These are phyloP conservation scores for Rhodotorula sp. DNA, from an alignment of 1,284 basidiomycete species.

Conservation along the genomic window DNA sequence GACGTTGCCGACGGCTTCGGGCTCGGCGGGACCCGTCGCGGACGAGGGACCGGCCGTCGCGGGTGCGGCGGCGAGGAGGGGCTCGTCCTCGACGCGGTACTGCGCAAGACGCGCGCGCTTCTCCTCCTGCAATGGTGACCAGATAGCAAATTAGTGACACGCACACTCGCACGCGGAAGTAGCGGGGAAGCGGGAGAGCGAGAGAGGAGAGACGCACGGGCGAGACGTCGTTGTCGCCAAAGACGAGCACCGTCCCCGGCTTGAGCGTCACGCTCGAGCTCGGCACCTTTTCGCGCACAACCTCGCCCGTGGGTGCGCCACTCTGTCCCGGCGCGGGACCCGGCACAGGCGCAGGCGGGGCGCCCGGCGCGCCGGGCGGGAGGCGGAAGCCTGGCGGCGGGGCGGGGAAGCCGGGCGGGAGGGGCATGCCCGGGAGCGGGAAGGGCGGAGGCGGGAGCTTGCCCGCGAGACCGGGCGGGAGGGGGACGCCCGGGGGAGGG, in stretches of 20 bases:
- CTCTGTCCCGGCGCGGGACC: conserved; percentile 45
- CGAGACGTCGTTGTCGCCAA: conserved; percentile 71
- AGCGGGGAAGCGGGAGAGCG: not conserved
- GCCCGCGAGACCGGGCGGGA: conserved; percentile 6
- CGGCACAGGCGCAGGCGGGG: conserved; percentile 35
- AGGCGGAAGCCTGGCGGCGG: conserved; percentile 49
- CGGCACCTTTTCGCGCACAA: conserved; percentile 57
- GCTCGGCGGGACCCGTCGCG: conserved; percentile 15
- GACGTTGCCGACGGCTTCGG: conserved; percentile 19
- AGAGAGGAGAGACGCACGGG: conserved; percentile 57
- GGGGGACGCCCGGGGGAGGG: conserved; percentile 23
- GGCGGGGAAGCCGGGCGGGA: conserved; percentile 26
- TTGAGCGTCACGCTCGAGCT: conserved; percentile 63
- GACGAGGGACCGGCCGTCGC: conserved; percentile 17
- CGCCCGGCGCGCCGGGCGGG: conserved; percentile 39
- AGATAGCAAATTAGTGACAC: not conserved
- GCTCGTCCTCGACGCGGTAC: conserved; percentile 37
- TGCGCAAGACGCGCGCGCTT: conserved; percentile 60
- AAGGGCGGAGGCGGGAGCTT: not conserved
- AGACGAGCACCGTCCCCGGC: conserved; percentile 73
- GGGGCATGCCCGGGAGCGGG: conserved; percentile 16
- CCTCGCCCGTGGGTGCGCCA: conserved; percentile 42
- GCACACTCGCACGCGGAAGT: not conserved
- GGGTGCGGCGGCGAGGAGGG: conserved; percentile 17
- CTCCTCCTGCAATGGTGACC: conserved; percentile 64